Evolutionary conservation across 2,329 filamentous ascomycete species (phyloP).

Genomic region (Tricladium varicosporioides): DNA sequence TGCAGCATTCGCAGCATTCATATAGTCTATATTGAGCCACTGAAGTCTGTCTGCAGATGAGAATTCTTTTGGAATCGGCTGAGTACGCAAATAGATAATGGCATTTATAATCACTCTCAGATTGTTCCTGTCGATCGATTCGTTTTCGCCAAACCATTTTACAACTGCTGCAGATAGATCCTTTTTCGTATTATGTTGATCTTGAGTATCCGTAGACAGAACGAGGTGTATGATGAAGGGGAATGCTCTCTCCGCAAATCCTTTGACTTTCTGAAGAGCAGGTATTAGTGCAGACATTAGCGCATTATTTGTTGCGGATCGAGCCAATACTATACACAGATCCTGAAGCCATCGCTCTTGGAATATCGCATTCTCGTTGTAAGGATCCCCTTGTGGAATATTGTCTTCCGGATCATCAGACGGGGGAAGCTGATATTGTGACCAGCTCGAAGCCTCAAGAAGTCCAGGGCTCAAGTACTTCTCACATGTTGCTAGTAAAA

Average conservation of each 20-base stretch:
- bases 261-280: conserved; percentile 62
- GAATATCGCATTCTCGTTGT: conserved; percentile 37
- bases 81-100: conserved; percentile 84
- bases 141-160: conserved; percentile 56
- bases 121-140: conserved; percentile 54
- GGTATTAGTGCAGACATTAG: conserved; percentile 67
- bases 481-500: conserved; percentile 50
- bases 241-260: conserved; percentile 71
- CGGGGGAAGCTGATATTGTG: conserved; percentile 51
- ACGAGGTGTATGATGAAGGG: conserved; percentile 85
- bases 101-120: conserved; percentile 72
- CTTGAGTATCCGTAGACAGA: conserved; percentile 65
- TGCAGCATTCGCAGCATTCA: conserved; percentile 68
- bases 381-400: conserved; percentile 13
- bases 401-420: conserved; percentile 41
- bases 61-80: conserved; percentile 68
- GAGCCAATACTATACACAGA: conserved; percentile 60
- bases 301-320: conserved; percentile 58
- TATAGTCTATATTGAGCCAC: conserved; percentile 85
- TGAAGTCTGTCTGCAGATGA: conserved; percentile 75
- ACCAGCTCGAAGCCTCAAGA: conserved; percentile 55
- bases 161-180: conserved; percentile 64
- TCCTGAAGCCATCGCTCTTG: conserved; percentile 57
- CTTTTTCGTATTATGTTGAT: conserved; percentile 56
- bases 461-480: conserved; percentile 51